These are phyloP conservation scores for Vitis labrusca DNA, from an alignment of 164 flowering plant genomes.

Conservation along the genomic window DNA sequence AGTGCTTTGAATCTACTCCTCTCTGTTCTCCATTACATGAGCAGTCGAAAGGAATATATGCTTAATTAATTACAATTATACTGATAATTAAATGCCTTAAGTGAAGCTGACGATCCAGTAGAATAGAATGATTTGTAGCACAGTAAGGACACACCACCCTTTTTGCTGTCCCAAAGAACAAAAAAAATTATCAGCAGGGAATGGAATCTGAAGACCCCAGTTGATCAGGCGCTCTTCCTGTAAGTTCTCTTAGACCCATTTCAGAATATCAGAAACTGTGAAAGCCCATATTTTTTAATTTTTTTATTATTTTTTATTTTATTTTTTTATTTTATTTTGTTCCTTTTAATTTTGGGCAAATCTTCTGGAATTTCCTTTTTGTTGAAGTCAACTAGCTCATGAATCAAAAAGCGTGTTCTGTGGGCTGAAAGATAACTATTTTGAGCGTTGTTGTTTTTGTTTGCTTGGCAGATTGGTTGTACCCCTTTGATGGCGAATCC, in stretches of 20 bases:
- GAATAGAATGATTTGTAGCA: background rate
- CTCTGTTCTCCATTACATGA: background rate
- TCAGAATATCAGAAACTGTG: background rate
- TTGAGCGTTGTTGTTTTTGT: background rate
- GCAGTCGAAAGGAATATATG: background rate
- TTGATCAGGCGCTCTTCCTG: constrained; percentile 24
- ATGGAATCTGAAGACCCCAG: constrained; percentile 5
- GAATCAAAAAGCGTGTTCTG: background rate
- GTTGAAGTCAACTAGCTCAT: background rate
- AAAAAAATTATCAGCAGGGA: background rate
- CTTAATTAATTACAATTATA: background rate
- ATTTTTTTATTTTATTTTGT: too few species aligned
- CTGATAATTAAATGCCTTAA: background rate
- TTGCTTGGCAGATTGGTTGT: constrained; percentile 11
- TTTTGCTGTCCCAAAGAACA: too few species aligned
- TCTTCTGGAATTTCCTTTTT: background rate
- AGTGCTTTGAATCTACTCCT: background rate
- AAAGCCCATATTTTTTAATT: constrained; percentile 11
- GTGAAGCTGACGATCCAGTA: background rate
- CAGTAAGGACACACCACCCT: too few species aligned
- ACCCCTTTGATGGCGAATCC: constrained; percentile 1
- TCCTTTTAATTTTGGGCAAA: background rate
- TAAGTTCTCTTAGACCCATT: constrained; percentile 24
- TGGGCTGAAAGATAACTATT: background rate
- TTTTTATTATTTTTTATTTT: too few species aligned